Percentiles rank a stretch among this genome's conserved stretches.
Evolutionary conservation across 495 filamentous ascomycete species (phyloP).

Genomic region (Astrothelium subdiscretum): DNA sequence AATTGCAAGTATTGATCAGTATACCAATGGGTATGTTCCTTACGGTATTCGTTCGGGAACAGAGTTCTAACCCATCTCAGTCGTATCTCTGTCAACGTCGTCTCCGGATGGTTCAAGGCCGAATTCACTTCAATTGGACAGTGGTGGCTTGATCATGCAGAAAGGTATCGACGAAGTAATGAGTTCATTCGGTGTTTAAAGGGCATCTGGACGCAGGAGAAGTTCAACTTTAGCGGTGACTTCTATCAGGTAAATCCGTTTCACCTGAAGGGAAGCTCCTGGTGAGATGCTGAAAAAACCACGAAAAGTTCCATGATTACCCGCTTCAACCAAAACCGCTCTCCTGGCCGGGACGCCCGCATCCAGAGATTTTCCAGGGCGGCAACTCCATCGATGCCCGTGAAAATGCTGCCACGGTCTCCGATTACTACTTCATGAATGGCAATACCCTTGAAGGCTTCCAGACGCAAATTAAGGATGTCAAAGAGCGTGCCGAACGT

Average conservation of each 20-base stretch:
- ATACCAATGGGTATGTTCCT: conserved; percentile 25
- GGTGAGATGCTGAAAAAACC: background rate
- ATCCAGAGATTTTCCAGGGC: conserved; percentile 39
- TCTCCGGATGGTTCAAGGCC: conserved; percentile 40
- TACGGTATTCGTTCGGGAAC: background rate
- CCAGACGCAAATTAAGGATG: conserved; percentile 35
- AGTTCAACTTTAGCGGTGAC: conserved; percentile 5
- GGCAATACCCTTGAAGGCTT: conserved; percentile 40
- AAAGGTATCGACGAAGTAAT: conserved; percentile 35
- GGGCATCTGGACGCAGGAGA: conserved; percentile 35
- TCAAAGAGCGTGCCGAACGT: conserved; percentile 29
- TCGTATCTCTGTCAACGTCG: conserved; percentile 37
- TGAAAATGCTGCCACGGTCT: conserved; percentile 32
- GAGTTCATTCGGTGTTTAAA: conserved; percentile 38
- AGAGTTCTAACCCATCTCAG: background rate
- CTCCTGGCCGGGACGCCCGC: conserved; percentile 24
- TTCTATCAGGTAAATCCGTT: conserved; percentile 21
- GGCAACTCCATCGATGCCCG: conserved; percentile 37
- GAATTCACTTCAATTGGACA: conserved; percentile 40
- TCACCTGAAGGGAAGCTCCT: conserved; percentile 37
- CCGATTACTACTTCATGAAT: conserved; percentile 42
- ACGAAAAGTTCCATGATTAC: conserved; percentile 36
- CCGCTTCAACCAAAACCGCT: conserved; percentile 35
- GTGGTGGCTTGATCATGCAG: conserved; percentile 42
- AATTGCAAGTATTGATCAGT: conserved; percentile 39